Conservation (phyloP, 257 asterid genomes). For the Forsythia viridissima region DNA sequence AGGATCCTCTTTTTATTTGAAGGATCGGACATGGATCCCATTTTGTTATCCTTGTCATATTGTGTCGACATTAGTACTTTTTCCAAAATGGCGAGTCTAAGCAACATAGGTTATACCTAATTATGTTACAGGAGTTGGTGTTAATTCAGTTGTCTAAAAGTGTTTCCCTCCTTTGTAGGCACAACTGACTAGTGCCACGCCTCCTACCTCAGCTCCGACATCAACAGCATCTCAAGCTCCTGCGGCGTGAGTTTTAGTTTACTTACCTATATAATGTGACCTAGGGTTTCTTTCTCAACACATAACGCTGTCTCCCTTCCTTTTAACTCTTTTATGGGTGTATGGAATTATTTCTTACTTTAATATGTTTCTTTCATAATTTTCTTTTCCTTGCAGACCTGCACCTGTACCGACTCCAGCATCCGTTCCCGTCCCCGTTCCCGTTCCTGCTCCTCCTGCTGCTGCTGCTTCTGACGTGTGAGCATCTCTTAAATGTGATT, state of each 20-base stretch:
- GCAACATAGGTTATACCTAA: neutral
- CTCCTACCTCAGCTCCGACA: constrained; percentile 40
- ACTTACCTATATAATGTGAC: constrained; percentile 17
- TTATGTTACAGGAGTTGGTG: constrained; percentile 7
- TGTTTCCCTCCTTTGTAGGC: constrained; percentile 40
- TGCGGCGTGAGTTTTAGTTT: constrained; percentile 39
- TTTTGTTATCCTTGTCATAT: too few species aligned
- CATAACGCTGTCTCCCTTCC: neutral
- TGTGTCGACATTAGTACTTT: too few species aligned
- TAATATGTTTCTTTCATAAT: neutral
- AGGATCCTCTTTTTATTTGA: too few species aligned
- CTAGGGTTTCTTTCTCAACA: neutral
- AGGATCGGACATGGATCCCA: too few species aligned
- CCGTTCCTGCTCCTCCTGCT: constrained; percentile 29
- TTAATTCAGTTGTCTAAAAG: constrained; percentile 21
- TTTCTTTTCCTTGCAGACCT: constrained; percentile 30
- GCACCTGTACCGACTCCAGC: constrained; percentile 25
- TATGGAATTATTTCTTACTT: neutral
- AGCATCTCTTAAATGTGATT: constrained; percentile 25
- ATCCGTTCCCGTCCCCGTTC: constrained; percentile 27
- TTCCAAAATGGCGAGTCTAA: too few species aligned
- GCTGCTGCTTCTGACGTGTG: constrained; percentile 40
- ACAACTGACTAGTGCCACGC: constrained; percentile 46
- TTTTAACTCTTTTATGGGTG: constrained; percentile 2
- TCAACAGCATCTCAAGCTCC: constrained; percentile 39